Base-by-base conservation (phyloP, 83 land plant genomes). In the Picea engelmannii region DNA sequence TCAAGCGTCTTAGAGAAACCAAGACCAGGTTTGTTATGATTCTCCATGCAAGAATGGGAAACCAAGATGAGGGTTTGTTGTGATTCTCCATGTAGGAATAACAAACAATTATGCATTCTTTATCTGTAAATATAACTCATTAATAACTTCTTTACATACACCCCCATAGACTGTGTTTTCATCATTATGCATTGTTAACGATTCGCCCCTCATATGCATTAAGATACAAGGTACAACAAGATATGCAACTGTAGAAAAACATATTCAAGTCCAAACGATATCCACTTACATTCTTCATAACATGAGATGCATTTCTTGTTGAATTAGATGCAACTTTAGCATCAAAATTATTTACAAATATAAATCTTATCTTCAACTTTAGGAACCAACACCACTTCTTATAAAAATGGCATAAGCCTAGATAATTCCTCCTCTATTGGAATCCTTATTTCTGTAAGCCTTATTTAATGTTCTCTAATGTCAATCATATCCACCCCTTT, bases 151-250 rank as follows among this genome's bases (percentile, higher is more conserved):
- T 58, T 79, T 61, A 67, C 88, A 85, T 10, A 95, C 92, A 92
- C 93, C 81, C 62, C 78, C 78, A 83, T 96, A 96, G 27, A 78
- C 83, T 55, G 93, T 86, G 21, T 96, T 95, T 38, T 87, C 84
- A 27, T 83, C 87, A 78, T 80, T 90, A 86, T 91, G 92, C 99
- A 96, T 96, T 59, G 95, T 93, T 12, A 80, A 62, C 62, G 99
- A 98, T 78, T 96, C 91, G 8, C 99, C 99, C 76, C 99, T 89
- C 98, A 96, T 95, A 75, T 96, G 99, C 99, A 96, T 96, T 55
- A 90, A 81, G 20, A 92, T 66, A 81, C 89, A 96, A 35, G 98
- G 98, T 55, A 95, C 95, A 16, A 88, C 88, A 25, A 95, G 90
- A 21, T 86, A 86, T 25, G 93, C 93, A 77, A 96, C 91, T 62